These are phyloP conservation scores for Malassezia caprae DNA, from an alignment of 1,284 basidiomycete species.

Conservation along the genomic window DNA sequence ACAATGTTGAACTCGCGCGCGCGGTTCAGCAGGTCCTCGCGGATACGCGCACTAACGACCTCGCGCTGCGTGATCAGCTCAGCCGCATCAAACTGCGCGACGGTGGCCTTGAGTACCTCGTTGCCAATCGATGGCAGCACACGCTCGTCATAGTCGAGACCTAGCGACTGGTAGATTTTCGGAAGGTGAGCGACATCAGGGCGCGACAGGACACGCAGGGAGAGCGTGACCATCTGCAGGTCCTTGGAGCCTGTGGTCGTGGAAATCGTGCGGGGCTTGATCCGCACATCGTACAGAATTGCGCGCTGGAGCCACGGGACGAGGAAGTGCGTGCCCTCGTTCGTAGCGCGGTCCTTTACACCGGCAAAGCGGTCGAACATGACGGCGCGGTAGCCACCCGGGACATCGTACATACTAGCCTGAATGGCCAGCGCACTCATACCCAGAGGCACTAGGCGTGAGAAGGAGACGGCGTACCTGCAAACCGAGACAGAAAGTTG, in stretches of 20 bases:
- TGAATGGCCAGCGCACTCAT: slow-evolving; percentile 46
- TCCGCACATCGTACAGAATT: slow-evolving; percentile 93
- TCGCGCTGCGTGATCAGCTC: slow-evolving; percentile 69
- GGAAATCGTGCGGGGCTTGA: slow-evolving; percentile 93
- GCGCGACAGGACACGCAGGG: slow-evolving; percentile 84
- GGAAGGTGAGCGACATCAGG: slow-evolving; percentile 80
- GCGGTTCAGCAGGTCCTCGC: slow-evolving; percentile 80
- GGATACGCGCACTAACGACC: slow-evolving; percentile 76
- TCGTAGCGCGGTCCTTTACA: slow-evolving; percentile 52
- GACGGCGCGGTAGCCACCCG: slow-evolving; percentile 74
- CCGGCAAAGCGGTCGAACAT: slow-evolving; percentile 97
- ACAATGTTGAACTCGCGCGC: slow-evolving; percentile 93
- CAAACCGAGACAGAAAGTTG: slow-evolving; percentile 15
- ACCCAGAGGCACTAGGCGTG: slow-evolving; percentile 41
- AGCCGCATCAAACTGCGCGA: slow-evolving; percentile 96
- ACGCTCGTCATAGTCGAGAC: slow-evolving; percentile 93
- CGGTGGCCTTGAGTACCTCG: slow-evolving; percentile 88
- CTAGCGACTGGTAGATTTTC: slow-evolving; percentile 88
- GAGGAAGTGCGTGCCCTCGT: slow-evolving; percentile 89
- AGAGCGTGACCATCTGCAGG: slow-evolving; percentile 87
- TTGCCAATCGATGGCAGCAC: slow-evolving; percentile 69
- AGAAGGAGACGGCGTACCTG: slow-evolving; percentile 3
- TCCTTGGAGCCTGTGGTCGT: slow-evolving; percentile 92
- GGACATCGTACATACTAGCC: slow-evolving; percentile 48
- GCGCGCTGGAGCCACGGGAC: slow-evolving; percentile 81